Conservation (phyloP, 2,329 filamentous ascomycete genomes). For the Pyrenophora graminea region DNA sequence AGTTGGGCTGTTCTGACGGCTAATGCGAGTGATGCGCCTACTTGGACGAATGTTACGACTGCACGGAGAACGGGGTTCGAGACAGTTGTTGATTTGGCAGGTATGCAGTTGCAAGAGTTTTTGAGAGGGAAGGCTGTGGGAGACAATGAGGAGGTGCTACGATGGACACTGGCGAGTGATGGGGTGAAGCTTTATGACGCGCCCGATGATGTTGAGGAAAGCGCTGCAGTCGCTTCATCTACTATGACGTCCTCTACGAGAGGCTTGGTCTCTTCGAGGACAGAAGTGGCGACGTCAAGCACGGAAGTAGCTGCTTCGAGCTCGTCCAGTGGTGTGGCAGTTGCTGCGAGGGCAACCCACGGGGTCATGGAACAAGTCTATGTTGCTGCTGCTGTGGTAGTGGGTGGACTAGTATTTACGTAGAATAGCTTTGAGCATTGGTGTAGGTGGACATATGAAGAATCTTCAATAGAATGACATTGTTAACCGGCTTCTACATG, state of each 20-base stretch:
- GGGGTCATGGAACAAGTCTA: slow-evolving; percentile 10
- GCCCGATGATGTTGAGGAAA: slow-evolving; percentile 14
- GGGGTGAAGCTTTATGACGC: slow-evolving; percentile 15
- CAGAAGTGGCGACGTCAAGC: not conserved
- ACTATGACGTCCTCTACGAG: not conserved
- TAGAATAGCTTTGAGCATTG: not conserved
- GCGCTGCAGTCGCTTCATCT: not conserved
- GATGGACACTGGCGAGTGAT: slow-evolving; percentile 16
- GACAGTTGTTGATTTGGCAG: slow-evolving; percentile 10
- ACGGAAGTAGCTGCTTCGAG: slow-evolving; percentile 4
- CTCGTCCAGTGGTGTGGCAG: slow-evolving; percentile 11
- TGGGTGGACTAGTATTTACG: slow-evolving; percentile 8
- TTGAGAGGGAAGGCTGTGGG: slow-evolving; percentile 20
- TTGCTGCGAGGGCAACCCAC: slow-evolving; percentile 7
- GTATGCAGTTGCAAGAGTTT: slow-evolving; percentile 7
- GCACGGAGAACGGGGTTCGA: slow-evolving; percentile 21
- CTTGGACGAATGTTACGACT: slow-evolving; percentile 17
- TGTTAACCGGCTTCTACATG: too few species aligned
- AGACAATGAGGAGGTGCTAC: slow-evolving; percentile 4
- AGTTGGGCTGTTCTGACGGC: slow-evolving; percentile 35
- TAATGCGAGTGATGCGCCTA: slow-evolving; percentile 5
- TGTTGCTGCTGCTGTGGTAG: slow-evolving; percentile 12
- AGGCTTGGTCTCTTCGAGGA: not conserved
- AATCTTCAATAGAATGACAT: too few species aligned
- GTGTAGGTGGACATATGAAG: too few species aligned